phyloP scores from a whole-genome alignment of 2,329 filamentous ascomycete genomes.

The Orbilia brochopaga region DNA sequence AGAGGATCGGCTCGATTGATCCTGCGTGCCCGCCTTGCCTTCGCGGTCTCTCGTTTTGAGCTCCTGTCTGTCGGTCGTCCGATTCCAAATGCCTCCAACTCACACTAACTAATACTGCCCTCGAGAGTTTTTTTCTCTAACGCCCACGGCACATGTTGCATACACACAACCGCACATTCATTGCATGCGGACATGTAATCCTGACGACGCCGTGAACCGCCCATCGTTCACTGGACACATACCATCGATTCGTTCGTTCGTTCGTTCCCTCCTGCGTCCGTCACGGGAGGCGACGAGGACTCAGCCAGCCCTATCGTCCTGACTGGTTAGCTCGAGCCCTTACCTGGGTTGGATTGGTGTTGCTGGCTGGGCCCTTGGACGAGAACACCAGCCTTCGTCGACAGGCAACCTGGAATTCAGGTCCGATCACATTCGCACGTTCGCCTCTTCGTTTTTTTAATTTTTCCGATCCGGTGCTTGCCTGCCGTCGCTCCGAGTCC shows the following conservation, averaged over 20 bases:
- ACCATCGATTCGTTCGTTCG: constrained; percentile 16
- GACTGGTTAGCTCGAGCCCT: constrained; percentile 10
- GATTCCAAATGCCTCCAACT: too few relatives aligned
- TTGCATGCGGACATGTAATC: too few relatives aligned
- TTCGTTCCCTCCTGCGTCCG: constrained; percentile 25
- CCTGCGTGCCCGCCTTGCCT: neutral
- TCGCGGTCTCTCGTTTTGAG: neutral
- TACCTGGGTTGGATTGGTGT: constrained; percentile 39
- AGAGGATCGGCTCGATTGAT: neutral
- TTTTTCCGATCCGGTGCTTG: neutral
- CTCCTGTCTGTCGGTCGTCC: neutral
- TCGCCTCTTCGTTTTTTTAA: neutral
- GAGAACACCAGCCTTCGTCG: constrained; percentile 6
- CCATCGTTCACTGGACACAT: too few relatives aligned
- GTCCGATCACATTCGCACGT: neutral
- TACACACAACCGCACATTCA: too few relatives aligned
- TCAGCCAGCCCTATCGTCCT: constrained; percentile 26
- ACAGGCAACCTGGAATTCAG: neutral
- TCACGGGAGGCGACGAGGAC: constrained; percentile 6
- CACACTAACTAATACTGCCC: neutral
- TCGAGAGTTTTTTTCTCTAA: neutral
- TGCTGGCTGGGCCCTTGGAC: constrained; percentile 8
- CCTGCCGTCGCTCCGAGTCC: neutral
- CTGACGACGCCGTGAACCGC: too few relatives aligned
- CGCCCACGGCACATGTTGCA: too few relatives aligned